Conservation (phyloP, 345 rosid genomes). For the Lepidium aucheri region DNA sequence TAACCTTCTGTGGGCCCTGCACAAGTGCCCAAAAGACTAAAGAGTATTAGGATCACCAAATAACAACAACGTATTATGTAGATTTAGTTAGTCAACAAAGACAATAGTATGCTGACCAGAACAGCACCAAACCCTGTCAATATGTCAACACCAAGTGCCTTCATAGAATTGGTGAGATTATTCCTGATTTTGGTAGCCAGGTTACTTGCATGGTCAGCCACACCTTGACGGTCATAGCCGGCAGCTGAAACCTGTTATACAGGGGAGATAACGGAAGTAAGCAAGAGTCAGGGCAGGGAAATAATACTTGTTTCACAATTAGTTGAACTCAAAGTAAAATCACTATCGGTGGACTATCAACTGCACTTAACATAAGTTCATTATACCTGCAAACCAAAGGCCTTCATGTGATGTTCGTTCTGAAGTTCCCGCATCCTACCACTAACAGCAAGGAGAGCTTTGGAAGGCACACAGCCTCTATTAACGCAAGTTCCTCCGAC, state of each 20-base stretch:
- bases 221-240: conserved; percentile 91
- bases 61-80: background rate
- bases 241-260: conserved; percentile 72
- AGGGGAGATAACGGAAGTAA: background rate
- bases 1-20: conserved; percentile 92
- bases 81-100: background rate
- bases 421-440: conserved; percentile 95
- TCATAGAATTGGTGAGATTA: conserved; percentile 89
- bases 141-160: conserved; percentile 92
- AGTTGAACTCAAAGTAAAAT: background rate
- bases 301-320: background rate
- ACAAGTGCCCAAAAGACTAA: background rate
- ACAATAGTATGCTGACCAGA: conserved; percentile 44
- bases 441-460: conserved; percentile 94
- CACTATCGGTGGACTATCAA: background rate
- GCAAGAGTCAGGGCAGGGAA: background rate
- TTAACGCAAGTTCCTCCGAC: conserved; percentile 98
- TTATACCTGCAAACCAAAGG: conserved; percentile 89
- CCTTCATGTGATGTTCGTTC: conserved; percentile 90
- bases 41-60: background rate
- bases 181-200: conserved; percentile 85
- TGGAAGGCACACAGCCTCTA: conserved; percentile 98
- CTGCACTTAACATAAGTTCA: background rate
- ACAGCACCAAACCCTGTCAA: conserved; percentile 79
- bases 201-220: conserved; percentile 96